A percentile compares a stretch with the other conserved stretches of the same genome.
These are phyloP conservation scores for Begonia loranthoides DNA, from an alignment of 306 rosid species.

Conservation along the genomic window DNA sequence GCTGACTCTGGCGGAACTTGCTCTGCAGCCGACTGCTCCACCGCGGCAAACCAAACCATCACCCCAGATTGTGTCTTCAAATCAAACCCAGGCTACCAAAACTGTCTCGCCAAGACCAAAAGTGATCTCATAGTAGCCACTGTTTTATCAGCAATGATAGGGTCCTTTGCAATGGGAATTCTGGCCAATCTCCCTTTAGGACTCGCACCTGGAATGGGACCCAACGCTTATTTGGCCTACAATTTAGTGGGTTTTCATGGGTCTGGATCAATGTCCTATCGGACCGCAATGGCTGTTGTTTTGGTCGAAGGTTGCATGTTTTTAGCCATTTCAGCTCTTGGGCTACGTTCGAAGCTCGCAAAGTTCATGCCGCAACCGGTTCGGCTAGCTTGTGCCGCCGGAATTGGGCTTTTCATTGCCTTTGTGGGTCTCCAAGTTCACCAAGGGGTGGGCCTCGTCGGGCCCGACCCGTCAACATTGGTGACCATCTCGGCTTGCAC, in stretches of 20 bases:
- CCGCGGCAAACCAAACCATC: conserved; percentile 24
- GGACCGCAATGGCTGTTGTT: conserved; percentile 58
- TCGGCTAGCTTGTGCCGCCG: conserved; percentile 67
- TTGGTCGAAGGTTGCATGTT: conserved; percentile 53
- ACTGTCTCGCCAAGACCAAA: conserved; percentile 49
- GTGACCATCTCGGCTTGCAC: conserved; percentile 63
- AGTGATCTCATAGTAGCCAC: conserved; percentile 79
- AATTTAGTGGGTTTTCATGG: conserved; percentile 84
- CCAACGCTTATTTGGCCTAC: conserved; percentile 72
- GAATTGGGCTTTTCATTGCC: conserved; percentile 90
- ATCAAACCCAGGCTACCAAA: conserved; percentile 52
- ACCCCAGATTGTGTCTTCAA: conserved; percentile 28
- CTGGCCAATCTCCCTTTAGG: conserved; percentile 77
- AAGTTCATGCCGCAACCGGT: conserved; percentile 51
- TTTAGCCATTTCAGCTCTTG: conserved; percentile 50
- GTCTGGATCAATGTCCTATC: conserved; percentile 44
- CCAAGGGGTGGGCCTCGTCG: conserved; percentile 72
- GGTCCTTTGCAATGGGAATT: conserved; percentile 69
- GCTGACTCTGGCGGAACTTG: conserved; percentile 71
- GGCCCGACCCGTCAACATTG: conserved; percentile 56
- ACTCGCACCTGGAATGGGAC: conserved; percentile 90
- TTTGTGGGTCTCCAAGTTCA: conserved; percentile 72
- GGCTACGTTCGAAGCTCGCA: conserved; percentile 69
- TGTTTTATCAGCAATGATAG: conserved; percentile 49
- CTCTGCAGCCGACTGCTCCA: conserved; percentile 46